Percentiles rank a stretch among this genome's conserved stretches.
These are phyloP conservation scores for Pistacia atlantica DNA, from an alignment of 345 rosid species.

Conservation along the genomic window DNA sequence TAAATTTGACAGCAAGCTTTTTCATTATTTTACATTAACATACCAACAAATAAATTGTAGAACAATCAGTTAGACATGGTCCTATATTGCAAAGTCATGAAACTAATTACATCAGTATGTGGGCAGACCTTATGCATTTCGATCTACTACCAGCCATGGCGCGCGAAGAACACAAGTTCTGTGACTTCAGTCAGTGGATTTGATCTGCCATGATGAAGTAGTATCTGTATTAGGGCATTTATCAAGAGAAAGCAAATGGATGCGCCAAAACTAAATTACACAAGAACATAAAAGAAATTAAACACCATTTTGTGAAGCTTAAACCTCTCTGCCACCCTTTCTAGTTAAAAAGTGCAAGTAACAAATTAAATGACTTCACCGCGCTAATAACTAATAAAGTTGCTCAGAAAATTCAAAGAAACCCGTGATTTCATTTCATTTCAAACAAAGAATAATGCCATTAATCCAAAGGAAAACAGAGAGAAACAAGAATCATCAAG, in stretches of 20 bases:
- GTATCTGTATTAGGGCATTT: neutral
- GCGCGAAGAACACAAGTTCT: neutral
- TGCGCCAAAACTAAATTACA: slow-evolving; percentile 11
- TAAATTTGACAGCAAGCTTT: neutral
- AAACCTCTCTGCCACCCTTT: slow-evolving; percentile 7
- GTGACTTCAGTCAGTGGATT: slow-evolving; percentile 13
- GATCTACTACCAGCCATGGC: slow-evolving; percentile 36
- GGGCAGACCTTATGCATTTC: slow-evolving; percentile 36
- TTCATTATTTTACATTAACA: neutral
- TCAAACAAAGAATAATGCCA: neutral
- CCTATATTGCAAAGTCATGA: neutral
- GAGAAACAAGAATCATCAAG: neutral
- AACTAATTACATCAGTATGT: neutral
- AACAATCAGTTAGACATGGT: neutral
- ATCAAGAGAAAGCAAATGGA: neutral
- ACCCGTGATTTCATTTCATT: slow-evolving; percentile 4
- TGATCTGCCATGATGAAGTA: slow-evolving; percentile 21
- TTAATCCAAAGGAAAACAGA: neutral
- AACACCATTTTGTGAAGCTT: slow-evolving; percentile 6
- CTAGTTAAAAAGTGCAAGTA: neutral
- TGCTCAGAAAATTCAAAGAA: slow-evolving; percentile 1
- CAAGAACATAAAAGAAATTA: slow-evolving; percentile 6
- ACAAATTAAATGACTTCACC: neutral
- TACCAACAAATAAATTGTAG: neutral
- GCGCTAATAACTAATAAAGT: neutral